These are phyloP conservation scores for Aschersonia sp. DNA, from an alignment of 2,329 filamentous ascomycete genomes.

Conservation along the genomic window DNA sequence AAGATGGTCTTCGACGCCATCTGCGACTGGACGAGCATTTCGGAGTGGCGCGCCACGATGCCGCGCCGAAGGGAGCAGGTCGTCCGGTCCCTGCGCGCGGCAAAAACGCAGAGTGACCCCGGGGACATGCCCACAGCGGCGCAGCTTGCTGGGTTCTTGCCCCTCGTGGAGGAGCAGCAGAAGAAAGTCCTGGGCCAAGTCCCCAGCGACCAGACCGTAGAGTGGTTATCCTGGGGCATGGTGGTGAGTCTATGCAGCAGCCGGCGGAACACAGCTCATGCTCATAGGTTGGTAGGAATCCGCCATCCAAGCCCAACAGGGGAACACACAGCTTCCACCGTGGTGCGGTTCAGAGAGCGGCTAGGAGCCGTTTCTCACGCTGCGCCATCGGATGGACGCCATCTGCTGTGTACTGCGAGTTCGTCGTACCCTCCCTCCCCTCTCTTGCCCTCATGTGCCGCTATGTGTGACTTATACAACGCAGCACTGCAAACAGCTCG, in stretches of 20 bases:
- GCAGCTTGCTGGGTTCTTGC: background rate
- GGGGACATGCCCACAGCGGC: too few relatives aligned
- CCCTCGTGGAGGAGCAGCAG: background rate
- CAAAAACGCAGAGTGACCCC: too few relatives aligned
- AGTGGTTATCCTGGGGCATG: slow-evolving; percentile 11
- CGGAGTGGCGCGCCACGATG: slow-evolving; percentile 11
- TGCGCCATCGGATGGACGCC: slow-evolving; percentile 10
- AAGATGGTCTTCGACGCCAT: slow-evolving; percentile 10
- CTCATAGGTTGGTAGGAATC: slow-evolving; percentile 2
- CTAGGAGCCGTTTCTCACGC: slow-evolving; percentile 14
- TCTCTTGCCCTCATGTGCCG: slow-evolving; percentile 4
- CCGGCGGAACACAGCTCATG: too few relatives aligned
- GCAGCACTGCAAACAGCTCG: slow-evolving; percentile 7
- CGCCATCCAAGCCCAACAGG: slow-evolving; percentile 13
- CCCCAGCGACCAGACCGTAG: slow-evolving; percentile 9
- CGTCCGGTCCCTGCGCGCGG: background rate
- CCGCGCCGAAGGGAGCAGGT: slow-evolving; percentile 1
- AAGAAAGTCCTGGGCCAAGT: slow-evolving; percentile 1
- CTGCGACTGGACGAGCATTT: slow-evolving; percentile 10
- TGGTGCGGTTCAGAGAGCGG: slow-evolving; percentile 14
- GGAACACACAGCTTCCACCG: slow-evolving; percentile 9
- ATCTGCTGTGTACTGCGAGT: slow-evolving; percentile 10
- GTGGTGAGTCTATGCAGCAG: slow-evolving; percentile 7
- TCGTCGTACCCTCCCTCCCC: background rate
- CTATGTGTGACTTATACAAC: background rate